These are phyloP conservation scores for Alopecurus myosuroides DNA, from an alignment of 176 grass and related monocot genomes.

Conservation along the genomic window DNA sequence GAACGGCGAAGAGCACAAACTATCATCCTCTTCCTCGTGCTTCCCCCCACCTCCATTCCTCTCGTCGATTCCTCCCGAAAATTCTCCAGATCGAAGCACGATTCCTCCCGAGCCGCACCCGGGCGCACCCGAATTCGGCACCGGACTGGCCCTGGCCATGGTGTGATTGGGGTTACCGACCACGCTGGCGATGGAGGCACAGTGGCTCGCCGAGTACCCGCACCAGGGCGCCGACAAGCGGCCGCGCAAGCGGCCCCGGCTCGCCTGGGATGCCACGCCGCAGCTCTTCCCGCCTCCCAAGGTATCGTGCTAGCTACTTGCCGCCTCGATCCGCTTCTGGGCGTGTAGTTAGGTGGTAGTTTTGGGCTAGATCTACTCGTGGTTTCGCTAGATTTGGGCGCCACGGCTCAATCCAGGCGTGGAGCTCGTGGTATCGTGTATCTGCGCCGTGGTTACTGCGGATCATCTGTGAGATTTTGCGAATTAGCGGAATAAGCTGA, in stretches of 20 bases:
- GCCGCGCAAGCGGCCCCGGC: conserved; percentile 71
- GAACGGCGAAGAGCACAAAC: conserved; percentile 12
- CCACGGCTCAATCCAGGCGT: not conserved
- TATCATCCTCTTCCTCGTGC: conserved; percentile 12
- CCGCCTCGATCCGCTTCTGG: conserved; percentile 1
- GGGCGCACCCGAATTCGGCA: not conserved
- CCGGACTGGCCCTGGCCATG: conserved; percentile 12
- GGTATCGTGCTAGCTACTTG: conserved; percentile 29
- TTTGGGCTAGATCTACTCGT: conserved; percentile 20
- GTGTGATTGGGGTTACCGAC: conserved; percentile 23
- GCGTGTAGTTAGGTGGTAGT: not conserved
- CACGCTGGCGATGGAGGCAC: conserved; percentile 63
- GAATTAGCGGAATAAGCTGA: conserved; percentile 1
- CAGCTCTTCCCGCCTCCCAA: conserved; percentile 57
- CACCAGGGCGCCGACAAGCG: conserved; percentile 62
- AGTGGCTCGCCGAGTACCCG: conserved; percentile 80
- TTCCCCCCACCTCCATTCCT: not conserved
- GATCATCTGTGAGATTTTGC: not conserved
- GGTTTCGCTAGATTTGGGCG: conserved; percentile 13
- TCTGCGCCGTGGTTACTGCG: not conserved
- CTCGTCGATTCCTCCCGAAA: not conserved
- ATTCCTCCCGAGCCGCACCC: not conserved
- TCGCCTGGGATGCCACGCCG: conserved; percentile 70
- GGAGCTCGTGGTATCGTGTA: not conserved
- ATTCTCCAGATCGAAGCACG: not conserved